These are phyloP conservation scores for Tylopilus sp. DNA, from an alignment of 768 basidiomycete genomes.

Conservation along the genomic window DNA sequence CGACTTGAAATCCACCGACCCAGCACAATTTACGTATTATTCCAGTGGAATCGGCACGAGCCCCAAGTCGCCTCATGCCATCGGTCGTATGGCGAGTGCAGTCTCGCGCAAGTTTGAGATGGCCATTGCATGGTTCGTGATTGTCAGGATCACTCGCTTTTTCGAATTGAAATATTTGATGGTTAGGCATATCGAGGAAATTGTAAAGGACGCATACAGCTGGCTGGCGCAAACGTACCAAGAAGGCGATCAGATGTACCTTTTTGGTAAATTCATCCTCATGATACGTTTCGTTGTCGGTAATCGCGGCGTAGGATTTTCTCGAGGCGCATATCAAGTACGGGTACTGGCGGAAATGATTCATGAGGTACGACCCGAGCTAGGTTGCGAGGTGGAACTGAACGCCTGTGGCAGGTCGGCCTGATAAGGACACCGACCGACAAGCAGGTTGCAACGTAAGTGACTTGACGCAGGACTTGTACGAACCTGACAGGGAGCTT, in stretches of 20 bases:
- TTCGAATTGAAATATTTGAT: neutral
- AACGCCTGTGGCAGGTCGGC: neutral
- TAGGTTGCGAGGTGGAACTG: neutral
- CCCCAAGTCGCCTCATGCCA: constrained; percentile 24
- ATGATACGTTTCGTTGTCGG: neutral
- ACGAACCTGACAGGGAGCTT: neutral
- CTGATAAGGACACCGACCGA: constrained; percentile 15
- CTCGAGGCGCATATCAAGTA: constrained; percentile 42
- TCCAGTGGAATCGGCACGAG: constrained; percentile 35
- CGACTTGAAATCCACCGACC: constrained; percentile 10
- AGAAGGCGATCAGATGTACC: constrained; percentile 28
- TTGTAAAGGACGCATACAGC: constrained; percentile 26
- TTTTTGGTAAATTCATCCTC: constrained; percentile 27
- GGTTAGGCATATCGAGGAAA: constrained; percentile 34
- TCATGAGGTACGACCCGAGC: constrained; percentile 22
- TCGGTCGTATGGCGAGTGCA: constrained; percentile 17
- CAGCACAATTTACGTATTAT: constrained; percentile 34
- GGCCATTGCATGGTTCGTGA: constrained; percentile 37
- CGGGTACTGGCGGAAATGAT: constrained; percentile 42
- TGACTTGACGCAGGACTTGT: neutral
- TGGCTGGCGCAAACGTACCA: constrained; percentile 32
- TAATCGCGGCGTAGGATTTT: constrained; percentile 30
- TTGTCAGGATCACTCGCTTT: neutral
- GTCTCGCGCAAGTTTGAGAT: constrained; percentile 31
- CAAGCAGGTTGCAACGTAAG: constrained; percentile 6